Base-by-base conservation (phyloP, 306 rosid genomes). In the Neltuma alba region DNA sequence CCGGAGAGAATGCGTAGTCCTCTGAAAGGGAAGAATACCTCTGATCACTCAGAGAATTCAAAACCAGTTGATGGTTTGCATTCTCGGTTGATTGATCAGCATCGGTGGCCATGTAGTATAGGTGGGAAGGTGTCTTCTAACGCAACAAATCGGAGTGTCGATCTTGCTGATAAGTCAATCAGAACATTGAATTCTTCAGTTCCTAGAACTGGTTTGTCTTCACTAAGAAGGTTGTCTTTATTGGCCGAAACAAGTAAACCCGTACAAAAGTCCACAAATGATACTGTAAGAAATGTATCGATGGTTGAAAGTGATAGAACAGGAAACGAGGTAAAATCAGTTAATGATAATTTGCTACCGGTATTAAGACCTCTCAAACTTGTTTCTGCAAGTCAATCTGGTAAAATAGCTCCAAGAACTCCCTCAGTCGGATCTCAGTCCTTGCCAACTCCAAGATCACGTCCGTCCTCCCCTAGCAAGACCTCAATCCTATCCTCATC, bases 1-100 rank as follows among this genome's bases (percentile, higher is more conserved):
- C 97, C 93, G 1, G 98, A 93, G 87, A 89, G 98, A 79, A 93
- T 80, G 83, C 86, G 89, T 80, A 93, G 95, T 74, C 98, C 98
- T 50, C 84, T 91, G 20, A 90, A 65, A 79, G 93, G 93, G 73
- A 91, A 83, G 77, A 82, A 76, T 73, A 88, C 36, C 33, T 62
- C 91, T 71, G 87, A 86, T 87, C 98, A 91, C 23, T 88, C 87
- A 2, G 98, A 93, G 89, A 93, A 93, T 87, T 93, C 93, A 48
- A 90, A 86, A 41, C 98, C 97, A 54, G 85, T 85, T 76, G 92
- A 89, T 72, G 84, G 83, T 21, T 80, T 86, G 72, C 89, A 85
- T 88, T 68, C 89, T 57, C 86, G 92, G 70, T 76, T 93, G 67
- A 79, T 79, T 52, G 98, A 93, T 83, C 97, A 88, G 74, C 97